Conservation (phyloP, 495 filamentous ascomycete genomes). For the Aspergillus coremiiformis region DNA sequence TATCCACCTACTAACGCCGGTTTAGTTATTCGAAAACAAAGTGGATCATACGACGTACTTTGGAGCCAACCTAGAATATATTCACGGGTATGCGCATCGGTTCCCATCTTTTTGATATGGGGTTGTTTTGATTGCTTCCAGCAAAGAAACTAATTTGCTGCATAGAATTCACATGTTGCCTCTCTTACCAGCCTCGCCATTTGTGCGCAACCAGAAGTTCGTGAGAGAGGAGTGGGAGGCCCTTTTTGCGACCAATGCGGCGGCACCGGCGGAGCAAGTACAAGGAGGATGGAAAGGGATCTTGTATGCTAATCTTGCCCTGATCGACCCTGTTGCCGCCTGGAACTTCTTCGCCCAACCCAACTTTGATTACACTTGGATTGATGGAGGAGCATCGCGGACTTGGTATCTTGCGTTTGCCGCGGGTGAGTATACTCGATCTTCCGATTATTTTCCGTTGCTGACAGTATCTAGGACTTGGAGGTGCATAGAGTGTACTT, state of each 20-base stretch:
- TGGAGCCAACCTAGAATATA: slow-evolving; percentile 67
- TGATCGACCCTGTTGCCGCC: slow-evolving; percentile 60
- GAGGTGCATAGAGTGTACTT: slow-evolving; percentile 8
- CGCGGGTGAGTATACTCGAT: slow-evolving; percentile 45
- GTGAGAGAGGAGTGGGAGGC: slow-evolving; percentile 79
- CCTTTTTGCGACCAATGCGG: slow-evolving; percentile 52
- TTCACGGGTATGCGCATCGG: slow-evolving; percentile 56
- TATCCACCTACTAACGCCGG: too few species aligned
- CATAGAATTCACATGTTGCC: slow-evolving; percentile 90
- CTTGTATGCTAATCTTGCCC: slow-evolving; percentile 72
- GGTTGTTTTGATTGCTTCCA: background rate
- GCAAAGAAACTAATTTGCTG: background rate
- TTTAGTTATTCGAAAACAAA: slow-evolving; percentile 90
- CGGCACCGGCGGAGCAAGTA: slow-evolving; percentile 48
- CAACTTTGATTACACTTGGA: slow-evolving; percentile 60
- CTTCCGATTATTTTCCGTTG: background rate
- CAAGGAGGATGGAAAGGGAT: slow-evolving; percentile 80
- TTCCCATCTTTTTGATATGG: background rate
- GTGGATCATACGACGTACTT: slow-evolving; percentile 95
- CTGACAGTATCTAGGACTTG: slow-evolving; percentile 9
- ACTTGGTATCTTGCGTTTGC: slow-evolving; percentile 86
- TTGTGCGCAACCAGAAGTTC: slow-evolving; percentile 61
- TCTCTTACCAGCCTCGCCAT: slow-evolving; percentile 61
- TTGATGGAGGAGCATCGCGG: slow-evolving; percentile 80
- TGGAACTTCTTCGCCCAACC: slow-evolving; percentile 66